Percentiles rank a stretch among this genome's conserved stretches.
These are phyloP conservation scores for Akanthomyces uredinophilus DNA, from an alignment of 2,329 filamentous ascomycete species.

Conservation along the genomic window DNA sequence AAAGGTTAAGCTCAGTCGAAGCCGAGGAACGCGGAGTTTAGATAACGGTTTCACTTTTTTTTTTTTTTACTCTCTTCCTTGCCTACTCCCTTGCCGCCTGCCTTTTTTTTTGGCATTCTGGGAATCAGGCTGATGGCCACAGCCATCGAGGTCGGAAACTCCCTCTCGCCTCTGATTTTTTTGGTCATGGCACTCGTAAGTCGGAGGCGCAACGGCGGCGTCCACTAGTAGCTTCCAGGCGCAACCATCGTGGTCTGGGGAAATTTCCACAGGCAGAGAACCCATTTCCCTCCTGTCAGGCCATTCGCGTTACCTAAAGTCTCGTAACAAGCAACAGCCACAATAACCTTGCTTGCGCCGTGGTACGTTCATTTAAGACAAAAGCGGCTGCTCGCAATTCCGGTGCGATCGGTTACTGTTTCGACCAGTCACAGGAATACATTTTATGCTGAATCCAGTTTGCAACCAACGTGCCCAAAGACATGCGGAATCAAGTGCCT, in stretches of 20 bases:
- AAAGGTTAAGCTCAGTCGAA: neutral
- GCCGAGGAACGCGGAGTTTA: neutral
- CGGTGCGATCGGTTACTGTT: neutral
- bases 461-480: neutral
- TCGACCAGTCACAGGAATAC: neutral
- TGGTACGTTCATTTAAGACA: neutral
- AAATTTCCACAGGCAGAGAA: neutral
- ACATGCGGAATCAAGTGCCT: neutral
- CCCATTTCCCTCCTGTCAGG: neutral
- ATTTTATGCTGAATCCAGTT: neutral
- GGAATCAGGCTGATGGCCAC: neutral
- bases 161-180: neutral
- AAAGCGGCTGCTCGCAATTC: neutral
- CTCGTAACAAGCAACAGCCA: neutral
- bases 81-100: neutral
- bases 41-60: conserved; percentile 1
- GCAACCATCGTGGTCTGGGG: conserved; percentile 5
- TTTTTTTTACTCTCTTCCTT: neutral
- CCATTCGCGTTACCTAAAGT: conserved; percentile 6
- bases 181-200: neutral
- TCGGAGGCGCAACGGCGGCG: neutral
- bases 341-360: neutral
- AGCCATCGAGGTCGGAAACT: neutral
- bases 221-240: neutral
- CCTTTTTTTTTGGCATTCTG: neutral